Conservation (phyloP, 2,329 filamentous ascomycete species). For the Thelonectria discophora region DNA sequence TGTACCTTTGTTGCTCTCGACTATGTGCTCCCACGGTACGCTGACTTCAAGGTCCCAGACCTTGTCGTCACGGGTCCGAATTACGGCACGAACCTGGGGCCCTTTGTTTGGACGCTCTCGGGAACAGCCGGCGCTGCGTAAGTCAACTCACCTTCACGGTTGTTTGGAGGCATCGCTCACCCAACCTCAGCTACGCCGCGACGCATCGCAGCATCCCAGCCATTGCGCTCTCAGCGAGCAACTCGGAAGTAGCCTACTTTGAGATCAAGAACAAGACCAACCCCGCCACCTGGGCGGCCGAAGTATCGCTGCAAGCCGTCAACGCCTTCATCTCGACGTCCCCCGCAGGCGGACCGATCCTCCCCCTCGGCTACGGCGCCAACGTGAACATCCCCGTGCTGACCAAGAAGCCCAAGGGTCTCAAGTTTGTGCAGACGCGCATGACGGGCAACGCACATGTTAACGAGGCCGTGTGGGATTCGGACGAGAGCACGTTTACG, state of each 20-base stretch:
- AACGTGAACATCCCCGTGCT: slow-evolving; percentile 60
- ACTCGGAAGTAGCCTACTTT: slow-evolving; percentile 53
- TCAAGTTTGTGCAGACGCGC: slow-evolving; percentile 57
- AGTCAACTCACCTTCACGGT: slow-evolving; percentile 10
- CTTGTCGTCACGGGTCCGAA: slow-evolving; percentile 65
- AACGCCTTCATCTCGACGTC: slow-evolving; percentile 54
- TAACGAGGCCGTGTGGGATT: slow-evolving; percentile 55
- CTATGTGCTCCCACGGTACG: slow-evolving; percentile 61
- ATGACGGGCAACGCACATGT: slow-evolving; percentile 59
- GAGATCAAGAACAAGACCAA: slow-evolving; percentile 51
- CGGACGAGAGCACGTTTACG: slow-evolving; percentile 53
- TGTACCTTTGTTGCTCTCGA: slow-evolving; percentile 65
- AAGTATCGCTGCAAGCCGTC: slow-evolving; percentile 55
- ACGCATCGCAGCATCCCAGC: slow-evolving; percentile 59
- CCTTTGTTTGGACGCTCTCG: slow-evolving; percentile 62
- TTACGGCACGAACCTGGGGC: slow-evolving; percentile 62
- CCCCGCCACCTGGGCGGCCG: slow-evolving; percentile 54
- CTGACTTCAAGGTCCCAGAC: slow-evolving; percentile 59
- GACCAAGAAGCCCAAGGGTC: slow-evolving; percentile 50
- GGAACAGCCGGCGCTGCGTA: slow-evolving; percentile 58
- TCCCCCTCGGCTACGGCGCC: slow-evolving; percentile 62
- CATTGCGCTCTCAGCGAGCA: slow-evolving; percentile 58
- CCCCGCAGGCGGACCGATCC: slow-evolving; percentile 41
- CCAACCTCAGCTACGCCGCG: too few relatives aligned
- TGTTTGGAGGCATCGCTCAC: not conserved